Base-by-base conservation (phyloP, 2,329 filamentous ascomycete genomes). In the Talaromyces sp. region DNA sequence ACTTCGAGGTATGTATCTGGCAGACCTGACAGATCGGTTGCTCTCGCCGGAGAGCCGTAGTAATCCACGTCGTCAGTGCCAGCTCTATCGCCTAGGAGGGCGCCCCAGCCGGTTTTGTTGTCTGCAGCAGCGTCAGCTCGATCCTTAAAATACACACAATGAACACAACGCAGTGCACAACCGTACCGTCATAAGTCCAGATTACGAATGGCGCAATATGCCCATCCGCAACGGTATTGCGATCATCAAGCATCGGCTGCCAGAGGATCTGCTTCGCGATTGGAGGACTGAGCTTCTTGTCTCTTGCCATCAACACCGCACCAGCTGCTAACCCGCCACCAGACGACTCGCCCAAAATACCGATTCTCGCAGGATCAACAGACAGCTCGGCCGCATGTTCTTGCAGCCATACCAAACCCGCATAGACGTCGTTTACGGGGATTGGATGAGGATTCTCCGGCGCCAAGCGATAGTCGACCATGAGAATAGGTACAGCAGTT, bases 191-290 rank as follows among this genome's bases (percentile, higher is more conserved):
- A 11, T 59, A 43, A 0, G 50, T 65, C 69, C 69, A 72, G 11
- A 70, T 67, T 13, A 66, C 67, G 10, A 71, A 43, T 13, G 65
- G 41, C 0, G 63, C 67, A 0, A 64, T 14, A 22, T 41, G n/a
- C 14, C 37, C 14, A 10, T 61, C n/a, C 24, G 45, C 27, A 37
- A 16, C n/a, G 11, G 22, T 52, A 37, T 35, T 61, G 4, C 59
- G 45, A 37, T 66, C 62, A 33, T 66, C 65, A n/a, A 65, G 39
- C 65, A 66, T 66, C 9, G 62, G 65, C 37, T 58, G 60, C 8
- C 45, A 22, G 7, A 66, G 31, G n/a, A 66, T 50, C 24, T 61
- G 56, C 31, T 58, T 60, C 3, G 50, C 43, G 8, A 63, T 13
- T 2, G 27, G 45, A 39, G 62, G 62, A 11, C 22, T 33, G 0